These are phyloP conservation scores for Emmonsia crescens DNA, from an alignment of 2,329 filamentous ascomycete species.

Conservation along the genomic window DNA sequence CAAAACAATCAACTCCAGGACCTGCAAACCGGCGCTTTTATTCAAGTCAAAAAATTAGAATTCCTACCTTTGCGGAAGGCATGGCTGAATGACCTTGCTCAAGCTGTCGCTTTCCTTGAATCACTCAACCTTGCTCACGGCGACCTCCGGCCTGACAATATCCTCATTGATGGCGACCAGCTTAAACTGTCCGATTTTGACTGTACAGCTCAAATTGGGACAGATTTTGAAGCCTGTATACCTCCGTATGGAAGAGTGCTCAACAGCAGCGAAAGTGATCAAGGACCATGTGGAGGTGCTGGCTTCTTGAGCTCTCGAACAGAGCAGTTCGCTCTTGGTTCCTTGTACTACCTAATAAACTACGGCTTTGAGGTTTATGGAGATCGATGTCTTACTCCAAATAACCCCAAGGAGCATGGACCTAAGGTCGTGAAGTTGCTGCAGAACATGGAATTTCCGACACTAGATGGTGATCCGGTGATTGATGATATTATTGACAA, in stretches of 20 bases:
- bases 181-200: conserved; percentile 23
- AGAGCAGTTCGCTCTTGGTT: conserved; percentile 25
- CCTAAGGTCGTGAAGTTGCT: conserved; percentile 15
- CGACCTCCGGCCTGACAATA: conserved; percentile 24
- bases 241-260: conserved; percentile 20
- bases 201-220: conserved; percentile 19
- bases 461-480: conserved; percentile 16
- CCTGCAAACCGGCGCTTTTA: conserved; percentile 16
- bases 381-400: conserved; percentile 17
- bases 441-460: conserved; percentile 18
- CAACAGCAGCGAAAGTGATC: conserved; percentile 13
- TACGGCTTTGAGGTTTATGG: conserved; percentile 23
- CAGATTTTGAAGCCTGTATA: conserved; percentile 17
- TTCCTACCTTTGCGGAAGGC: conserved; percentile 18
- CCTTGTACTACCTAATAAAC: conserved; percentile 23
- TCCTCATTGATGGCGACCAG: conserved; percentile 20
- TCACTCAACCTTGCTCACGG: conserved; percentile 24
- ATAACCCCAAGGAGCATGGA: conserved; percentile 16
- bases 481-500: conserved; percentile 18
- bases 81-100: conserved; percentile 25
- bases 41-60: conserved; percentile 19
- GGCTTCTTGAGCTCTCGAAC: conserved; percentile 21
- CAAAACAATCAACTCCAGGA: conserved; percentile 18
- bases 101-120: conserved; percentile 24
- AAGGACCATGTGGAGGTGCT: conserved; percentile 13